Evolutionary conservation across 2,329 filamentous ascomycete genomes (phyloP).

Genomic region (Fusarium clavum): DNA sequence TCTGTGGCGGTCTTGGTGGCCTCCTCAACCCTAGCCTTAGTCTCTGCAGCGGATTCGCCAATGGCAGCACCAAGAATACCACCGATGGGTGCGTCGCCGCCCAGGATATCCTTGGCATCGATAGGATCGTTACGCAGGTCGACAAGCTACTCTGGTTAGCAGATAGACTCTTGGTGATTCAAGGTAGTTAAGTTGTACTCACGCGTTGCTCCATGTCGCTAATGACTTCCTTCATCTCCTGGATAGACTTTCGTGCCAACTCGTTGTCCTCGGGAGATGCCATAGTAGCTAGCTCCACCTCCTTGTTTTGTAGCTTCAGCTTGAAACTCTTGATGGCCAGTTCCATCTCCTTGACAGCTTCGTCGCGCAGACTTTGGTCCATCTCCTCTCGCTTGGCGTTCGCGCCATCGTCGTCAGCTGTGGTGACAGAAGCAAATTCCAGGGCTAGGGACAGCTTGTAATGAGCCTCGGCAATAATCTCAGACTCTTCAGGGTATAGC

Average conservation of each 20-base stretch:
- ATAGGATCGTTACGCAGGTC: conserved; percentile 73
- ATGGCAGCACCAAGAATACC: conserved; percentile 73
- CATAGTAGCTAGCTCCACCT: conserved; percentile 72
- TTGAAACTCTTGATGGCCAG: conserved; percentile 79
- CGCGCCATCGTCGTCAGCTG: conserved; percentile 62
- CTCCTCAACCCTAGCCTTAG: conserved; percentile 74
- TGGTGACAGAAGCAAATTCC: conserved; percentile 88
- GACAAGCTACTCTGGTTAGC: conserved; percentile 61
- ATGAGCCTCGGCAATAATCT: conserved; percentile 91
- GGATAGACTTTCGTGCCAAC: conserved; percentile 69
- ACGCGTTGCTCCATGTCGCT: conserved; percentile 82
- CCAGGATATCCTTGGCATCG: conserved; percentile 55
- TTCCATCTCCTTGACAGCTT: conserved; percentile 78
- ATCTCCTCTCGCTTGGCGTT: conserved; percentile 63
- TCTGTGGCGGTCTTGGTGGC: conserved; percentile 81
- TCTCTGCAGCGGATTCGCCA: conserved; percentile 70
- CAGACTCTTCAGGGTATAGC: conserved; percentile 82
- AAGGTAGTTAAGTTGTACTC: conserved; percentile 48
- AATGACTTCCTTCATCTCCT: conserved; percentile 81
- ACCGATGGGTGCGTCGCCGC: conserved; percentile 58
- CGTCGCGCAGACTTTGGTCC: conserved; percentile 76
- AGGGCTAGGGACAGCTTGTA: conserved; percentile 96
- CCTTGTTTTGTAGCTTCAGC: conserved; percentile 76
- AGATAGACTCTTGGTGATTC: neutral
- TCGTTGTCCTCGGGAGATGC: conserved; percentile 76